Conservation (phyloP, 1,284 basidiomycete species). For the Sporisorium reilianum region DNA sequence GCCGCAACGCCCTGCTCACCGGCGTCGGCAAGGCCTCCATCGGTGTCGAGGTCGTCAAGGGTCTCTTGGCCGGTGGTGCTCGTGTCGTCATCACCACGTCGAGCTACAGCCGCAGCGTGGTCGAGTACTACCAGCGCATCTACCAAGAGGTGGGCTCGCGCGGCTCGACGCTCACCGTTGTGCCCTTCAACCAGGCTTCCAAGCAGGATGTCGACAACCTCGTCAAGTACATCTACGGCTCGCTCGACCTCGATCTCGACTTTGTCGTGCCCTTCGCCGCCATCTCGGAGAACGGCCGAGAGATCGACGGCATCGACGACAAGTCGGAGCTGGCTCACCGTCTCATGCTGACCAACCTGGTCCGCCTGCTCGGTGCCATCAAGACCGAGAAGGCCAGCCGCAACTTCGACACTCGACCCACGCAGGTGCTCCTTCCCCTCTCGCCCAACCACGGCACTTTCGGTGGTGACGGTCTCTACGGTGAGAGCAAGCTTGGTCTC, state of each 20-base stretch:
- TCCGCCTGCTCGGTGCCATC: conserved; percentile 94
- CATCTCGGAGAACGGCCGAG: conserved; percentile 96
- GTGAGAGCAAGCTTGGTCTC: conserved; percentile 97
- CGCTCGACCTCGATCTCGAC: conserved; percentile 92
- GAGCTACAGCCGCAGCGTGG: conserved; percentile 74
- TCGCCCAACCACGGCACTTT: conserved; percentile 98
- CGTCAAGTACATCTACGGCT: conserved; percentile 97
- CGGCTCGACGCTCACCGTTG: conserved; percentile 93
- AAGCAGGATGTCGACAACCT: conserved; percentile 93
- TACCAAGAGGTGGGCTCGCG: conserved; percentile 95
- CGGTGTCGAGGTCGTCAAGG: conserved; percentile 96
- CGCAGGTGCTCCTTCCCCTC: conserved; percentile 94
- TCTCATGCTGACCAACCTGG: conserved; percentile 82
- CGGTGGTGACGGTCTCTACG: conserved; percentile 97
- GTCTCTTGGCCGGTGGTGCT: conserved; percentile 92
- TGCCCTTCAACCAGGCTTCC: conserved; percentile 98
- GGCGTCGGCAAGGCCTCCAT: conserved; percentile 98
- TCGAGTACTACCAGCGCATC: conserved; percentile 98
- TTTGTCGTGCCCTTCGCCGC: conserved; percentile 98
- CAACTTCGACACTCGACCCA: conserved; percentile 95
- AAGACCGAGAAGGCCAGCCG: conserved; percentile 97
- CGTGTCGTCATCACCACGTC: conserved; percentile 96
- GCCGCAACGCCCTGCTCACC: conserved; percentile 96
- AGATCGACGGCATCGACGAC: conserved; percentile 96
- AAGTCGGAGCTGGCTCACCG: conserved; percentile 97